Evolutionary conservation across 371 early-diverging fungal species (phyloP).

Genomic region (Syncephalastrum sp.): DNA sequence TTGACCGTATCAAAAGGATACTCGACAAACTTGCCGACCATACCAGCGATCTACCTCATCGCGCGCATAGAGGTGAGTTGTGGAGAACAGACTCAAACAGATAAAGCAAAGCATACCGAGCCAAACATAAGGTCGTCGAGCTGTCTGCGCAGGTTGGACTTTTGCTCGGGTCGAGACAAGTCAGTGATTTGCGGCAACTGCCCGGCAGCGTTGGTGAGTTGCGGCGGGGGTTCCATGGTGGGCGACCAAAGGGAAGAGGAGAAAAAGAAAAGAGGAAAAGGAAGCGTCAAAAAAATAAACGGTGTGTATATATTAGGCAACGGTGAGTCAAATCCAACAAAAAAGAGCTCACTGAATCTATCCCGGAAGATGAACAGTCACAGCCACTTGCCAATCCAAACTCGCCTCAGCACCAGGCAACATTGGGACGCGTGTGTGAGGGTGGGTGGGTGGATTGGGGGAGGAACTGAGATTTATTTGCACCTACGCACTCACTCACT

Average conservation of each 20-base stretch:
- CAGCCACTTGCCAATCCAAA: too few relatives aligned
- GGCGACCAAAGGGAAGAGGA: background rate
- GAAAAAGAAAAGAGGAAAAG: background rate
- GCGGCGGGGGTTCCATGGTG: background rate
- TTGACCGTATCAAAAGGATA: constrained; percentile 98
- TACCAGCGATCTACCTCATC: constrained; percentile 72
- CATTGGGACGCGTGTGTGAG: too few relatives aligned
- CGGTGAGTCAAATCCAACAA: constrained; percentile 5
- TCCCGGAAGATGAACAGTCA: too few relatives aligned
- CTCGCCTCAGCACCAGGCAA: too few relatives aligned
- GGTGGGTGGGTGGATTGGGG: too few relatives aligned
- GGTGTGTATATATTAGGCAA: background rate
- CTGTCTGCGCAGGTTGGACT: constrained; percentile 19
- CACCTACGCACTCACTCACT: too few relatives aligned
- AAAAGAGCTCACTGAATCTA: background rate
- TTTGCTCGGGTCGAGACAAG: constrained; percentile 6
- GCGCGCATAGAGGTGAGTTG: background rate
- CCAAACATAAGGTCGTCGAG: constrained; percentile 24
- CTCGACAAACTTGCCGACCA: constrained; percentile 91
- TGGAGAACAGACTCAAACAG: background rate
- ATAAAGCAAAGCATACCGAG: constrained; percentile 14
- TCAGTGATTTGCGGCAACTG: constrained; percentile 3
- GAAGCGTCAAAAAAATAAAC: background rate
- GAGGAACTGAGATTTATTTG: too few relatives aligned
- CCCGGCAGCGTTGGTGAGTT: background rate